Base-by-base conservation (phyloP, 148 eudicot genomes). In the Rhododendron kiyosumense region DNA sequence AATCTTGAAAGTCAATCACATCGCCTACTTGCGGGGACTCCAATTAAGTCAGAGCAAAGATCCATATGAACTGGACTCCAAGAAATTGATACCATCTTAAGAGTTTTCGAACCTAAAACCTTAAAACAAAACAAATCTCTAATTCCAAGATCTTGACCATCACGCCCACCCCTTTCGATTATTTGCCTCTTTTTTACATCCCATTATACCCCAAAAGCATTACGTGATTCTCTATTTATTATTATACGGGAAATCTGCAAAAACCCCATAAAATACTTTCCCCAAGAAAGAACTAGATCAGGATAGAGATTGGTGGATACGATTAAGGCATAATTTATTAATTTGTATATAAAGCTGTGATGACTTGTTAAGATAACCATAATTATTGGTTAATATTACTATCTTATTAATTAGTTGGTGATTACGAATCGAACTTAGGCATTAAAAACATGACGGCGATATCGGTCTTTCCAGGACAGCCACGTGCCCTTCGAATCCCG, bases 401-500 rank as follows among this genome's bases (percentile, higher is more conserved):
- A 36, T 36, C 38, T 36, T 36, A 36, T 36, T 36, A 36, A 36
- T 36, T 36, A 36, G 38, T 36, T 36, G 38, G 38, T 36, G 38
- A 36, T 36, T 36, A 36, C 38, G 38, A 36, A 36, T 36, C 38
- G 3, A 36, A 36, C 38, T 36, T 36, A 36, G 48, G 48, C 28
- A 34, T 38, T 59, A 36, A 82, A 82, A 59, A 28, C 84, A 18
- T 57, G 43, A 57, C 69, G 46, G 38, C 71, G n/a, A 32, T 49
- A 49, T 81, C 71, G n/a, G 14, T 17, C 84, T 34, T 54, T 57
- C 45, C 61, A 17, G 54, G 52, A 41, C n/a, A 24, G 79, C 79
- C 79, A 76, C 79, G 79, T 76, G 49, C 79, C 48, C 49, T 76
- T 76, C 79, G 3, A 78, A 78, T 78, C 20, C 54, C 36, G 6